Conservation (phyloP, 805 yeast genomes). For the Candida pini region DNA sequence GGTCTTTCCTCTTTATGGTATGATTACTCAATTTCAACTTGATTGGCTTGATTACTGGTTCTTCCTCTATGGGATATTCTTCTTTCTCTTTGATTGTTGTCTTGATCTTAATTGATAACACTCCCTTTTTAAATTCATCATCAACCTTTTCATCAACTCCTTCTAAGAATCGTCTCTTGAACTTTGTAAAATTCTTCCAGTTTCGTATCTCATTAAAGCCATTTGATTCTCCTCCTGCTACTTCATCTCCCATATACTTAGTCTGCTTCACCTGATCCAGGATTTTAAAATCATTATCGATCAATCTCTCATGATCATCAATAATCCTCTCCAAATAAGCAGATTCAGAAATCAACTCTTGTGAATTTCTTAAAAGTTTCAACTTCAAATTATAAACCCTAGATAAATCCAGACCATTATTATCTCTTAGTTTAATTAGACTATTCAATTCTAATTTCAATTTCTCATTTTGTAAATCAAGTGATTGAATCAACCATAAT, state of each 20-base stretch:
- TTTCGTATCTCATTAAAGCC: slow-evolving; percentile 16
- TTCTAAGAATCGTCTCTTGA: slow-evolving; percentile 17
- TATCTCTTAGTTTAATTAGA: background rate
- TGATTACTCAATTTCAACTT: too few relatives aligned
- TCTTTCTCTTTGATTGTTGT: too few relatives aligned
- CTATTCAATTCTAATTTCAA: slow-evolving; percentile 7
- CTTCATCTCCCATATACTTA: slow-evolving; percentile 1
- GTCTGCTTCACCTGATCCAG: slow-evolving; percentile 18
- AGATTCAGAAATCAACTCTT: slow-evolving; percentile 23
- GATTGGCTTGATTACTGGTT: too few relatives aligned
- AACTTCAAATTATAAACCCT: slow-evolving; percentile 4
- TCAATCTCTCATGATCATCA: slow-evolving; percentile 16
- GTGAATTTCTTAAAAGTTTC: slow-evolving; percentile 15
- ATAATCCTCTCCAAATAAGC: slow-evolving; percentile 16
- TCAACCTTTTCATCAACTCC: background rate
- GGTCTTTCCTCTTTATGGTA: background rate
- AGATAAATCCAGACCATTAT: background rate
- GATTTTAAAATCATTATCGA: slow-evolving; percentile 21
- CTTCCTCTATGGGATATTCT: too few relatives aligned
- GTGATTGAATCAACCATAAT: slow-evolving; percentile 31
- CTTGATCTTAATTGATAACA: background rate
- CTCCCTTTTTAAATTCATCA: background rate
- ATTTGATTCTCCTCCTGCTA: background rate
- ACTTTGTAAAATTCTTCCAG: slow-evolving; percentile 18
- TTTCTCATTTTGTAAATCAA: slow-evolving; percentile 21